Evolutionary conservation across 176 grass and related monocot species (phyloP), one percentile per base, ranked within the genome.

Genomic region (Thinopyrum elongatum): DNA sequence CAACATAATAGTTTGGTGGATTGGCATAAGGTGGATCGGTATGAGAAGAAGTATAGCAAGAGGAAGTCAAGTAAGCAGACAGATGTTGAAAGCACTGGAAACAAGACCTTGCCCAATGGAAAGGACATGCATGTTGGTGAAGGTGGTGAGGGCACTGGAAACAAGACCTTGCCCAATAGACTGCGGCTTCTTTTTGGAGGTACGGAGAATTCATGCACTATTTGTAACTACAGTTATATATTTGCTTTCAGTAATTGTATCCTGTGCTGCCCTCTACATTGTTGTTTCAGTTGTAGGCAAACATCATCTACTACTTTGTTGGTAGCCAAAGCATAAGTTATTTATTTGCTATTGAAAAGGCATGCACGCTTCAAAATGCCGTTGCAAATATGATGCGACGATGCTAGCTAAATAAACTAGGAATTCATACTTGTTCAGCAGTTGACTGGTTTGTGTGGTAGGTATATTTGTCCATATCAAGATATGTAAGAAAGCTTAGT

Each of bases 11-110:
- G 21, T 66, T 70, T 65, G 65, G 26, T 88, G 46, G 82, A 88
- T 83, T 74, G 85, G 17, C 88, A 90, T 83, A 71, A 66, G 84
- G 55, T 88, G 58, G 82, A 88, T 83, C 79, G 85, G 7, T 92
- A 90, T 83, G 59, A 66, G 82, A 90, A 74, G 57, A 90, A 90
- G 74, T 94, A 92, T 53, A 89, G 47, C 49, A 90, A 77, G 71
- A 94, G 79, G 82, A 92, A 34, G 14, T 80, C 78, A 31, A 77
- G 35, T 41, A 78, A 64, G 41, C 78, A 83, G 77, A 63, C 22
- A 68, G 59, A 83, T 49, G 62, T 28, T 38, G 39, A 78, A 89
- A 60, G 67, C 51, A 81, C 60, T 62, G 66, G 30, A 49, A 66
- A 27, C 19, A 53, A 30, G 31, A 49, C 78, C 23, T 33, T 81